Conservation (phyloP, 148 eudicot genomes). For the Suaeda aralocaspica region DNA sequence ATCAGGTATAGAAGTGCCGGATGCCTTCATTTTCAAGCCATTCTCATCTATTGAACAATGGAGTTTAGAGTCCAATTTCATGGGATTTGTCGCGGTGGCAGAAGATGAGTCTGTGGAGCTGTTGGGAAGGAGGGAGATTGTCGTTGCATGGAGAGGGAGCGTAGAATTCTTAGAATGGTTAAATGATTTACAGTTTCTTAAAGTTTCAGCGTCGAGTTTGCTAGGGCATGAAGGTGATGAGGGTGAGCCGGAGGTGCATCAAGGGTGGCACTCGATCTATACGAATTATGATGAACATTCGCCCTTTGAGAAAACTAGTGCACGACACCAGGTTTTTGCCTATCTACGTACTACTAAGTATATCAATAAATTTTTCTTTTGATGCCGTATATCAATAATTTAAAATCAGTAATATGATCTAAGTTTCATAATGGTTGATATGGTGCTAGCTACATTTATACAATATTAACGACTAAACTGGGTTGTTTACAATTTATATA, state of each 20-base stretch:
- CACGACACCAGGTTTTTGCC: constrained; percentile 57
- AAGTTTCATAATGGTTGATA: too few species aligned
- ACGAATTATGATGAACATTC: constrained; percentile 41
- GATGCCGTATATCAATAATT: too few species aligned
- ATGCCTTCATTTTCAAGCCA: constrained; percentile 39
- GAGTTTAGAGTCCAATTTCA: constrained; percentile 54
- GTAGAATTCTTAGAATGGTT: constrained; percentile 48
- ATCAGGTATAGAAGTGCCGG: constrained; percentile 33
- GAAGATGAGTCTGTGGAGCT: constrained; percentile 39
- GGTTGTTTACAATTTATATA: too few species aligned
- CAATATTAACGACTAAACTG: too few species aligned
- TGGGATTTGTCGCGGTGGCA: constrained; percentile 65
- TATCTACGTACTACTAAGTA: too few species aligned
- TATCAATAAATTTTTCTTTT: too few species aligned
- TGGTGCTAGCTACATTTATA: too few species aligned
- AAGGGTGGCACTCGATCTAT: constrained; percentile 47
- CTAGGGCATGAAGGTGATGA: constrained; percentile 22
- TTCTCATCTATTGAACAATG: constrained; percentile 35
- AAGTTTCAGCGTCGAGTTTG: constrained; percentile 35
- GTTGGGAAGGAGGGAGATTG: constrained; percentile 64
- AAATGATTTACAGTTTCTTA: constrained; percentile 39
- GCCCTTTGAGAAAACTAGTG: constrained; percentile 39
- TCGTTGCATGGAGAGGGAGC: constrained; percentile 75
- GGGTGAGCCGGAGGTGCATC: constrained; percentile 27
- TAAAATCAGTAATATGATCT: too few species aligned